These are phyloP conservation scores for Phytophthora multivora DNA, from an alignment of 352 stramenopile species.

Conservation along the genomic window DNA sequence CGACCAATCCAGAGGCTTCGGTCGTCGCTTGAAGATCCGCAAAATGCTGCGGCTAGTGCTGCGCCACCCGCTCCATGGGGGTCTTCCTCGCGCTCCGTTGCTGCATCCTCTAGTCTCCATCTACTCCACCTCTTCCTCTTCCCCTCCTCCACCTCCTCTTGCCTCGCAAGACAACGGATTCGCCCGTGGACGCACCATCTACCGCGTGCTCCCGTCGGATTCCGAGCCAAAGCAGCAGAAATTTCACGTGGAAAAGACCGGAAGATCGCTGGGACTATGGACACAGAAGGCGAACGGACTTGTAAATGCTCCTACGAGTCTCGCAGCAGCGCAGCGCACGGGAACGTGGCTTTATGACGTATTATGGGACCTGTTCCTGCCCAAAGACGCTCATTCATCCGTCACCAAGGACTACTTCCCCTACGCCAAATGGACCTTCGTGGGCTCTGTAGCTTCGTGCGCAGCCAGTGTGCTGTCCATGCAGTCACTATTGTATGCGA, in stretches of 20 bases:
- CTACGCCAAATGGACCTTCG: slow-evolving; percentile 90
- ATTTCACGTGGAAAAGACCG: slow-evolving; percentile 25
- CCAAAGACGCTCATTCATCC: slow-evolving; percentile 84
- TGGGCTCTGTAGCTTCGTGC: slow-evolving; percentile 78
- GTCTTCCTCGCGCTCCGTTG: not conserved
- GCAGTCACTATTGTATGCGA: slow-evolving; percentile 93
- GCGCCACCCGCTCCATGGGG: not conserved
- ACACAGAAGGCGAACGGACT: slow-evolving; percentile 1
- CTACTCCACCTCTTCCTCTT: slow-evolving; percentile 7
- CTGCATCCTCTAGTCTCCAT: slow-evolving; percentile 5
- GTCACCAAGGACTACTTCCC: slow-evolving; percentile 86
- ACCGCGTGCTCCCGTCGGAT: slow-evolving; percentile 15
- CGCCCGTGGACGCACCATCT: slow-evolving; percentile 30
- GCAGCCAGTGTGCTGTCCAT: slow-evolving; percentile 92
- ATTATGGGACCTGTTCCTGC: slow-evolving; percentile 88
- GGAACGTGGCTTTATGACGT: slow-evolving; percentile 50
- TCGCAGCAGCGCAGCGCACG: slow-evolving; percentile 30
- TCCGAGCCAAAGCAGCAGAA: not conserved
- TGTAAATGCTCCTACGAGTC: not conserved
- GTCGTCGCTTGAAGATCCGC: slow-evolving; percentile 14
- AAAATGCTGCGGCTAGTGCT: slow-evolving; percentile 17
- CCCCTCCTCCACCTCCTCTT: slow-evolving; percentile 1
- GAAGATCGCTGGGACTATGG: slow-evolving; percentile 15
- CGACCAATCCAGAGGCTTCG: not conserved
- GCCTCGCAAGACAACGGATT: slow-evolving; percentile 38